Conservation (phyloP, 371 early-diverging fungal genomes). For the Circinella umbellata region DNA sequence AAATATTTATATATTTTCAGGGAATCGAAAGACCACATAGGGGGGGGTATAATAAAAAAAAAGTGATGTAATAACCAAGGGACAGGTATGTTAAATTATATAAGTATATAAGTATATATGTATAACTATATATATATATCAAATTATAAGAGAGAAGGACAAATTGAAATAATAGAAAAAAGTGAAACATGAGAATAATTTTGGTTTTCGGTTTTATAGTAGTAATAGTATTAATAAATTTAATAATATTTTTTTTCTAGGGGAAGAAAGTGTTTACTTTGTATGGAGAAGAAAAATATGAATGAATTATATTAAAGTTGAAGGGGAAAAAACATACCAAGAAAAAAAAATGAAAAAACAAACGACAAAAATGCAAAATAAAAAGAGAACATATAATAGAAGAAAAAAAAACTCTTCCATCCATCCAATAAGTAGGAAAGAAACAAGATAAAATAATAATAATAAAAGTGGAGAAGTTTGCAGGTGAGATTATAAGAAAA, state of each 20-base stretch:
- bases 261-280: not conserved
- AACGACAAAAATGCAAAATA: slow-evolving; percentile 11
- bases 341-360: slow-evolving; percentile 7
- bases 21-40: not conserved
- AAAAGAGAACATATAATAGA: slow-evolving; percentile 6
- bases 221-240: too few relatives aligned
- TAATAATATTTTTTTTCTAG: not conserved
- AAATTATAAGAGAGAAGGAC: not conserved
- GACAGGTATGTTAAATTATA: slow-evolving; percentile 9
- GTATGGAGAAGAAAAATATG: not conserved
- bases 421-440: not conserved
- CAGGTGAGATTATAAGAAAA: not conserved
- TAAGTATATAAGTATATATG: too few relatives aligned
- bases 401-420: slow-evolving; percentile 8
- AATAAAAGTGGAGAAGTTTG: slow-evolving; percentile 5
- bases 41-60: slow-evolving; percentile 2
- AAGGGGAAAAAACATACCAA: slow-evolving; percentile 1
- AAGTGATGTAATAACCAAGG: not conserved
- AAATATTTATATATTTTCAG: too few relatives aligned
- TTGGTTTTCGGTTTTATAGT: not conserved
- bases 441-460: slow-evolving; percentile 4
- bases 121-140: too few relatives aligned
- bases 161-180: slow-evolving; percentile 13
- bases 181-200: slow-evolving; percentile 13
- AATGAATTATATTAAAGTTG: too few relatives aligned